Percentiles rank a stretch among this genome's conserved stretches.
Conservation (phyloP, 345 rosid species). For the Gossypium arboreum region DNA sequence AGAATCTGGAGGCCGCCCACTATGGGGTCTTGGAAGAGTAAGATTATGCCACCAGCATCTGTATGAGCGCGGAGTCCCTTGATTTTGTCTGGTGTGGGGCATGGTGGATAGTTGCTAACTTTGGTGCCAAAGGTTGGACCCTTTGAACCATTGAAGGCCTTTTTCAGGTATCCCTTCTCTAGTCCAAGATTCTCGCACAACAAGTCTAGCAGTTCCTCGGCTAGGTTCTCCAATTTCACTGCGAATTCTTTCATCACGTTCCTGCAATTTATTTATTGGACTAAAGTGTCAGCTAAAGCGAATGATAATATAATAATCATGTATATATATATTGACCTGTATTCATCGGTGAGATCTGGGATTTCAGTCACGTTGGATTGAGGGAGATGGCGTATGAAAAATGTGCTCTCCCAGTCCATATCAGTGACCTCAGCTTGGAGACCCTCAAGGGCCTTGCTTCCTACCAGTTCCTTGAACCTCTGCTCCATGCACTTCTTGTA, state of each 20-base stretch:
- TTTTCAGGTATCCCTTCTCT: constrained; percentile 73
- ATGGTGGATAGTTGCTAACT: constrained; percentile 95
- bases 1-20: constrained; percentile 96
- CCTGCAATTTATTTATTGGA: constrained; percentile 31
- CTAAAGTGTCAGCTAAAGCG: neutral
- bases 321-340: constrained; percentile 44
- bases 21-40: constrained; percentile 80
- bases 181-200: constrained; percentile 83
- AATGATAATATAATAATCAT: no score
- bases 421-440: constrained; percentile 60
- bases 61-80: constrained; percentile 95
- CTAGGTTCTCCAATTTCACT: constrained; percentile 59
- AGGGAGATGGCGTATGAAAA: constrained; percentile 70
- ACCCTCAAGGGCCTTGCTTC: constrained; percentile 57
- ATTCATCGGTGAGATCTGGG: constrained; percentile 70
- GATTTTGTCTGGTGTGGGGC: constrained; percentile 82
- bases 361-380: constrained; percentile 53
- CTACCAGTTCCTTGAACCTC: constrained; percentile 69
- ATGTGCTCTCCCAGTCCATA: constrained; percentile 94
- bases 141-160: constrained; percentile 54
- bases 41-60: constrained; percentile 96
- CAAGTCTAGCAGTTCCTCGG: constrained; percentile 74
- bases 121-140: constrained; percentile 89
- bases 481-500: constrained; percentile 86
- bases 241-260: constrained; percentile 74